Percentiles rank a stretch among this genome's conserved stretches.
phyloP scores from a whole-genome alignment of 345 rosid species.

The Hypericum perforatum region DNA sequence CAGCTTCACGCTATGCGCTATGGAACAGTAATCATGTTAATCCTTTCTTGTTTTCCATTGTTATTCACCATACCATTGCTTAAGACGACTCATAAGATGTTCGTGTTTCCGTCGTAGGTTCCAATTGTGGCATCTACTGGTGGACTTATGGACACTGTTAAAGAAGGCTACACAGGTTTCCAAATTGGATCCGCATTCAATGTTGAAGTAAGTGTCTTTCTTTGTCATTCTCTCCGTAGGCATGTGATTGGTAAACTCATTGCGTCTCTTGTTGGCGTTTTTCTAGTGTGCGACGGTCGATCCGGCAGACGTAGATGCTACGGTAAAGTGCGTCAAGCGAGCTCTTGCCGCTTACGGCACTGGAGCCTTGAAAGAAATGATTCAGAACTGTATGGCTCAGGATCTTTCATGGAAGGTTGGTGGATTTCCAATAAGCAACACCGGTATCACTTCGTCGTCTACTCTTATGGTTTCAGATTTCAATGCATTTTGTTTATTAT shows the following conservation, averaged over 20 bases:
- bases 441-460: not conserved
- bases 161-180: slow-evolving; percentile 88
- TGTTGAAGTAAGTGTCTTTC: slow-evolving; percentile 42
- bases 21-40: slow-evolving; percentile 51
- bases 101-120: slow-evolving; percentile 26
- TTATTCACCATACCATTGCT: not conserved
- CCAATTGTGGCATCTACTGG: slow-evolving; percentile 93
- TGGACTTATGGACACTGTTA: slow-evolving; percentile 86
- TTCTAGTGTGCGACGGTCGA: slow-evolving; percentile 74
- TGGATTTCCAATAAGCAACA: not conserved
- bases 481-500: slow-evolving; percentile 1
- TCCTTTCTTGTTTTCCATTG: not conserved
- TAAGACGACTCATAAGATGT: not conserved
- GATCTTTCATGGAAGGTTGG: slow-evolving; percentile 97
- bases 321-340: slow-evolving; percentile 42
- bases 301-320: slow-evolving; percentile 60
- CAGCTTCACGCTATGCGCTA: slow-evolving; percentile 95
- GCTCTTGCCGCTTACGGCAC: slow-evolving; percentile 56
- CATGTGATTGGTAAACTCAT: not conserved
- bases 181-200: slow-evolving; percentile 66
- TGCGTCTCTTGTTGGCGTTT: slow-evolving; percentile 1
- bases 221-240: not conserved
- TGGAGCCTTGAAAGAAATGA: slow-evolving; percentile 57
- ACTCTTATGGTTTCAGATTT: not conserved
- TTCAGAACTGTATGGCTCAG: slow-evolving; percentile 77